Evolutionary conservation across 768 basidiomycete species (phyloP).

Genomic region (Boletus tomentosulus): DNA sequence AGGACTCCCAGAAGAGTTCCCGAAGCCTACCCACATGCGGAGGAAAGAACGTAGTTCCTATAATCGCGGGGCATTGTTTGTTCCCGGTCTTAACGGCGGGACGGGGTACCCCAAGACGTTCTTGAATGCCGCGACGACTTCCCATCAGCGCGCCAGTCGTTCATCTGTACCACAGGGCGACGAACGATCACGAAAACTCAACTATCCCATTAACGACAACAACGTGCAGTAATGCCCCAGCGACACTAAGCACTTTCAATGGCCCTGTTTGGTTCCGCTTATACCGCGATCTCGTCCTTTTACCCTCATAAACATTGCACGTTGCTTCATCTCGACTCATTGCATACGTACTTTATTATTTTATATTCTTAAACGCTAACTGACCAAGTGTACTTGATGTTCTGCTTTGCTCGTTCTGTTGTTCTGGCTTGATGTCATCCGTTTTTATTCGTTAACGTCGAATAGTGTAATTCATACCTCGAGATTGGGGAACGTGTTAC

Average conservation of each 20-base stretch:
- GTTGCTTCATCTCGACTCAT: constrained; percentile 19
- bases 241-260: background rate
- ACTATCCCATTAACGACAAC: constrained; percentile 7
- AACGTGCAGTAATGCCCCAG: constrained; percentile 4
- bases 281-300: constrained; percentile 8
- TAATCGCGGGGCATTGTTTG: constrained; percentile 71
- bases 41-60: constrained; percentile 80
- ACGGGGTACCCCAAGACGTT: constrained; percentile 27
- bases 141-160: constrained; percentile 18
- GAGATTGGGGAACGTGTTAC: constrained; percentile 1
- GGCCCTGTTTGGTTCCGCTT: constrained; percentile 1
- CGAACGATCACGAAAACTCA: constrained; percentile 24
- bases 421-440: constrained; percentile 3
- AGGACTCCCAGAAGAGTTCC: constrained; percentile 78
- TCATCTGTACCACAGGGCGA: constrained; percentile 15
- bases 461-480: constrained; percentile 9
- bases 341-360: constrained; percentile 29
- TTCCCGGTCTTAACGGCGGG: constrained; percentile 38
- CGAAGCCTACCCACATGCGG: constrained; percentile 73
- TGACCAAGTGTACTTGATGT: constrained; percentile 16
- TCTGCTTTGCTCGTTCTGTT: constrained; percentile 6
- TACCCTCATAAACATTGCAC: background rate
- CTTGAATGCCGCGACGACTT: constrained; percentile 16
- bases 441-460: constrained; percentile 7
- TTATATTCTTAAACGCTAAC: constrained; percentile 32